Conservation (phyloP, 176 grass and related monocot genomes). For the Oropetium thomaeum region DNA sequence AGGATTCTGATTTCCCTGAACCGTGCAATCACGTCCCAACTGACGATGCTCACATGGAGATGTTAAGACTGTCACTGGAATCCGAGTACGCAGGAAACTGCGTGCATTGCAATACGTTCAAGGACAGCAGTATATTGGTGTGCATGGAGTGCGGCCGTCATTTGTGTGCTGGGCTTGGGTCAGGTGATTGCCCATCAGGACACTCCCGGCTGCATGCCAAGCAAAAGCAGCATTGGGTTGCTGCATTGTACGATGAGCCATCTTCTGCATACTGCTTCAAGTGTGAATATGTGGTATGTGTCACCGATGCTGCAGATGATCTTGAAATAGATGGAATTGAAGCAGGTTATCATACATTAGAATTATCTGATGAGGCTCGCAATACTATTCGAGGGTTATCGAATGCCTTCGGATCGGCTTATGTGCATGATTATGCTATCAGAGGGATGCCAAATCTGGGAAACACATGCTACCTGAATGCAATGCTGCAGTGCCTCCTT, state of each 20-base stretch:
- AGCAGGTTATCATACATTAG: not conserved
- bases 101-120: not conserved
- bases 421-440: constrained; percentile 4
- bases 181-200: not conserved
- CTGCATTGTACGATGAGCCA: not conserved
- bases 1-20: not conserved
- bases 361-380: not conserved
- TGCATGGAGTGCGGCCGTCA: not conserved
- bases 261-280: constrained; percentile 15
- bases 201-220: not conserved
- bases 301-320: not conserved
- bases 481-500: constrained; percentile 76
- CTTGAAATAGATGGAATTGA: not conserved
- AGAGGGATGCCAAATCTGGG: constrained; percentile 1
- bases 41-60: not conserved
- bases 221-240: not conserved
- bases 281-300: not conserved
- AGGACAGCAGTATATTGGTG: not conserved
- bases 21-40: not conserved
- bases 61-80: not conserved
- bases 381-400: not conserved
- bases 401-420: not conserved
- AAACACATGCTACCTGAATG: constrained; percentile 47
- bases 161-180: not conserved
- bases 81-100: not conserved